Evolutionary conservation across 306 rosid species (phyloP).

Genomic region (Vigna angularis): DNA sequence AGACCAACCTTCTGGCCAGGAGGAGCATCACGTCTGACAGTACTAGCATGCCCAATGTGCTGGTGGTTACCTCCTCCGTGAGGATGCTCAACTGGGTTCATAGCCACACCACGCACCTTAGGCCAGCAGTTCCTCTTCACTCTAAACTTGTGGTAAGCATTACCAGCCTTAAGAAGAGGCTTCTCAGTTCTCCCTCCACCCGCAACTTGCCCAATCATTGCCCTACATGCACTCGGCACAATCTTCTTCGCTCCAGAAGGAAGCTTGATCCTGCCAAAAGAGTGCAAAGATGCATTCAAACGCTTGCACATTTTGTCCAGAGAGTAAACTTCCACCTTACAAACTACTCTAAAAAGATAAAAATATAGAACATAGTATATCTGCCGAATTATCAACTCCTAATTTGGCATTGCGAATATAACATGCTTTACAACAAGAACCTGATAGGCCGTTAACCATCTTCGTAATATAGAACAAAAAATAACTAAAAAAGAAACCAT

Average conservation of each 20-base stretch:
- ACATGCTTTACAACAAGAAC: too few species aligned
- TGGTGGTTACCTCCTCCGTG: constrained; percentile 97
- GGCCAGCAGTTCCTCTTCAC: constrained; percentile 94
- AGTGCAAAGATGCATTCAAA: not conserved
- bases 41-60: constrained; percentile 87
- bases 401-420: not conserved
- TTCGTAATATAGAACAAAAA: too few species aligned
- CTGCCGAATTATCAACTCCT: not conserved
- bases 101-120: constrained; percentile 94
- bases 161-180: constrained; percentile 82
- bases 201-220: constrained; percentile 89
- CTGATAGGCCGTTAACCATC: too few species aligned
- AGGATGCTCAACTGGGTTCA: constrained; percentile 95
- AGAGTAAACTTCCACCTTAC: not conserved
- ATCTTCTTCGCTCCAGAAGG: constrained; percentile 87
- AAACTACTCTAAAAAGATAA: not conserved
- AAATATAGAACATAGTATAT: too few species aligned
- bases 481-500: too few species aligned
- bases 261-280: constrained; percentile 66
- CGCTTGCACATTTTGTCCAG: too few species aligned
- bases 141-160: constrained; percentile 81
- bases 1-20: constrained; percentile 93
- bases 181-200: constrained; percentile 90
- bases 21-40: constrained; percentile 78
- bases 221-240: constrained; percentile 80